Base-by-base conservation (phyloP, 805 yeast genomes). In the Wickerhamiella bombiphila region DNA sequence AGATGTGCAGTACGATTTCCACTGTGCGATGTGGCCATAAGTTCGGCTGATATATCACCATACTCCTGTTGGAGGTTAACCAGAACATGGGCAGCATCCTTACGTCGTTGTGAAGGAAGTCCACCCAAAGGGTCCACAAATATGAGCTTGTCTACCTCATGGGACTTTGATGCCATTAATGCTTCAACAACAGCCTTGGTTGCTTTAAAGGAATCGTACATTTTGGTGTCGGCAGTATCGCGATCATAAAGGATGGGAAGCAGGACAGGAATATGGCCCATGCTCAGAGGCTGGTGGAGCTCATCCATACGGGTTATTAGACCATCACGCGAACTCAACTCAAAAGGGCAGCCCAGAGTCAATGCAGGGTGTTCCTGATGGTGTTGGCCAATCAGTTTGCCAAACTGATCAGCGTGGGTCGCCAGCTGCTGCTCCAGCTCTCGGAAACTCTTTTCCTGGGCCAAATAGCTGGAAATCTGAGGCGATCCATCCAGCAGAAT, bases 81-180 rank as follows among this genome's bases (percentile, higher is more conserved):
- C 42, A 79, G 78, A 1, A 91, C 93, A 56, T 91, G 98, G 2
- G 63, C 58, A 3, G 85, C 74, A 40, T 75, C 73, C 41, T 74
- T 70, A 41, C 97, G 66, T 52, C 83, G 94, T 18, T 74, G 62
- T 0, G 93, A 79, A 0, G 97, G 97, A 5, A 83, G 77, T 0
- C 99, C 99, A 1, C 99, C 99, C 15, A 69, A 54, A 1, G 75
- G 71, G 49, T 85, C 96, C 22, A 91, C 62, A 44, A 76, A 74
- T 5, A 88, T 70, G 21, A 88, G 59, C 47, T 91, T 91, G 45
- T 91, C 98, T 31, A 91, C 69, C 0, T 63, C n/a, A 37, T 42
- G 34, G 22, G 44, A 35, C 11, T 56, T 54, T 24, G 58, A 42
- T 8, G 49, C 42, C 11, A 45, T 44, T 33, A 68, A 53, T 21